Conservation (phyloP, 805 yeast genomes). For the Isabelozyma heimii region DNA sequence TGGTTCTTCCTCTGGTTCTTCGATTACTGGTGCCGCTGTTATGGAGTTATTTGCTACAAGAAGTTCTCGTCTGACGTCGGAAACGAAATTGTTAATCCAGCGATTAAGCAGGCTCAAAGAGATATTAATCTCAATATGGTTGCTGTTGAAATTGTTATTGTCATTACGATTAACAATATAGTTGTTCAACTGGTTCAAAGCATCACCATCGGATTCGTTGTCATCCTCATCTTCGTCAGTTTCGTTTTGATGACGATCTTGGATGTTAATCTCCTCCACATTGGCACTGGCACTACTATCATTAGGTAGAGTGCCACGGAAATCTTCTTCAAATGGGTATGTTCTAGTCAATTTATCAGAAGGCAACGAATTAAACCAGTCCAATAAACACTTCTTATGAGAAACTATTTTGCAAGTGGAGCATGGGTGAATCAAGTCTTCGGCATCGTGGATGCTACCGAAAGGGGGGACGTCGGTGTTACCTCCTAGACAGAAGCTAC, state of each 20-base stretch:
- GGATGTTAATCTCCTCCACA: neutral
- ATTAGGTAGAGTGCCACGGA: neutral
- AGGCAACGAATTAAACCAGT: conserved; percentile 39
- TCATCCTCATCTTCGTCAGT: neutral
- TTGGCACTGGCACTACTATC: neutral
- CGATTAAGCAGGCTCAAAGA: conserved; percentile 12
- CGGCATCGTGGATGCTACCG: conserved; percentile 32
- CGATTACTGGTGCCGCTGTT: too few relatives aligned
- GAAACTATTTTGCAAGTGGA: conserved; percentile 32
- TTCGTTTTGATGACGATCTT: neutral
- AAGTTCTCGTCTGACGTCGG: conserved; percentile 1
- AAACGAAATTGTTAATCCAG: conserved; percentile 10
- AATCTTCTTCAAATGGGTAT: neutral
- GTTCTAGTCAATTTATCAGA: conserved; percentile 13
- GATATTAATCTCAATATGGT: conserved; percentile 3
- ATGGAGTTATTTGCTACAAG: neutral
- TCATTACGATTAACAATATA: neutral
- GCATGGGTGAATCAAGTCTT: conserved; percentile 36
- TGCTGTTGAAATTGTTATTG: neutral
- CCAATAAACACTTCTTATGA: conserved; percentile 38
- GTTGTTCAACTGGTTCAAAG: neutral
- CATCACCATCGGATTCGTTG: neutral
- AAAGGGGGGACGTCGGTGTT: conserved; percentile 38
- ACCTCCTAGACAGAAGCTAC: conserved; percentile 42
- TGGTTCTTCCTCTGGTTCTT: too few relatives aligned